Evolutionary conservation across 208 protist genomes (phyloP).

Genomic region (Spironucleus salmonicida): DNA sequence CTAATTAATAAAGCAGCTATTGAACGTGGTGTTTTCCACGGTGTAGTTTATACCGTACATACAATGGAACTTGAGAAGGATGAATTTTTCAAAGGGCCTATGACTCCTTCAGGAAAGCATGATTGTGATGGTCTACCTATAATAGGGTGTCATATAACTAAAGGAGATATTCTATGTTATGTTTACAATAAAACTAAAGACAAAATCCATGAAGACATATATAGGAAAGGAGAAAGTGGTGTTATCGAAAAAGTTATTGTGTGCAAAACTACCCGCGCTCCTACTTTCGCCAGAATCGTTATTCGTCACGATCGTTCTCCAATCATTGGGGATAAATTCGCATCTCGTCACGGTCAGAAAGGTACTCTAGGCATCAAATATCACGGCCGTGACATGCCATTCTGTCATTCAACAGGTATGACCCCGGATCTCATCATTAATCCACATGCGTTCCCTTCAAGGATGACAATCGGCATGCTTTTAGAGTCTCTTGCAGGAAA

Average conservation of each 20-base stretch:
- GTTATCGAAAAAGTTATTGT: conserved; percentile 50
- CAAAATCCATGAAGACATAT: conserved; percentile 29
- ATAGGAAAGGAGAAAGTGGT: conserved; percentile 43
- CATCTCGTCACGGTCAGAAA: conserved; percentile 96
- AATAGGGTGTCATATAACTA: conserved; percentile 41
- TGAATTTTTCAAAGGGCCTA: conserved; percentile 15
- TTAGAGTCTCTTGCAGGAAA: conserved; percentile 90
- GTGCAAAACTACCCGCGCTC: conserved; percentile 21
- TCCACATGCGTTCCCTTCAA: conserved; percentile 98
- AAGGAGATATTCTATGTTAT: conserved; percentile 41
- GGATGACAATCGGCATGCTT: conserved; percentile 97
- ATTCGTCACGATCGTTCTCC: conserved; percentile 74
- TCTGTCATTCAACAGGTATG: conserved; percentile 45
- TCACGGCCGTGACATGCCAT: conserved; percentile 59
- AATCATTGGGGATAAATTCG: conserved; percentile 98
- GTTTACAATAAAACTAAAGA: conserved; percentile 32
- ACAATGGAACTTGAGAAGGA: conserved; percentile 47
- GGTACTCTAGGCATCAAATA: conserved; percentile 81
- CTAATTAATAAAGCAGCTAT: conserved; percentile 91
- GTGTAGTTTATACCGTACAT: conserved; percentile 66
- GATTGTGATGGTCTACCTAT: conserved; percentile 53
- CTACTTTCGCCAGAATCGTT: background rate
- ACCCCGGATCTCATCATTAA: conserved; percentile 96
- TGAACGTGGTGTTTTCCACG: conserved; percentile 89
- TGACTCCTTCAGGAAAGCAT: conserved; percentile 20